Conservation (phyloP, 768 basidiomycete species). For the Pisolithus marmoratus region DNA sequence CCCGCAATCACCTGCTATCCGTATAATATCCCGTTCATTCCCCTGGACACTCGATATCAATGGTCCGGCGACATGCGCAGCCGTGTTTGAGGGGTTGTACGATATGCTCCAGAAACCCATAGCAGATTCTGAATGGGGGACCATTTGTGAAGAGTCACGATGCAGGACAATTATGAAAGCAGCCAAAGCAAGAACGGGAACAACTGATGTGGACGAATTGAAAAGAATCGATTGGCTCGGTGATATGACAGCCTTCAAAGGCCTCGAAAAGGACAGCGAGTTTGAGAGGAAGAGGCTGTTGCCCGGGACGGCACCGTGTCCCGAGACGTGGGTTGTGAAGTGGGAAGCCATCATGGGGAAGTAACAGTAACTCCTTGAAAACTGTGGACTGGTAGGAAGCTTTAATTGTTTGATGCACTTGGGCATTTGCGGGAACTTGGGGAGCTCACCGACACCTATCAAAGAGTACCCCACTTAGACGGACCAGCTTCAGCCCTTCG, state of each 20-base stretch:
- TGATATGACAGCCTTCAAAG: conserved; percentile 51
- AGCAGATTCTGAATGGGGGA: conserved; percentile 66
- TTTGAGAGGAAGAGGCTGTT: conserved; percentile 46
- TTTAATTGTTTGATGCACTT: too few species aligned
- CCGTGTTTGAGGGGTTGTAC: conserved; percentile 51
- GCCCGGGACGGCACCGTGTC: conserved; percentile 35
- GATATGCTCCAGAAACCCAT: conserved; percentile 46
- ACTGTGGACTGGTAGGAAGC: too few species aligned
- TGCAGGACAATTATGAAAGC: conserved; percentile 45
- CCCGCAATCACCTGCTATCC: conserved; percentile 31
- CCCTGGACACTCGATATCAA: conserved; percentile 62
- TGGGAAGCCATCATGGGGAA: conserved; percentile 30
- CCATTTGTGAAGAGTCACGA: conserved; percentile 41
- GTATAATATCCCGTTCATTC: conserved; percentile 56
- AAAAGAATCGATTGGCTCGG: conserved; percentile 65
- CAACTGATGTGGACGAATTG: conserved; percentile 30
- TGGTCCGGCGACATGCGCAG: conserved; percentile 41
- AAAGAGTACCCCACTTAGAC: too few species aligned
- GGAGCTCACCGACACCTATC: too few species aligned
- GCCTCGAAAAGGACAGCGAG: conserved; percentile 55
- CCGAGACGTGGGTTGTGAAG: conserved; percentile 59
- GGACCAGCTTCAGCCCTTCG: too few species aligned
- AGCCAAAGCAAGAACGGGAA: conserved; percentile 42
- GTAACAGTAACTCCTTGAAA: too few species aligned
- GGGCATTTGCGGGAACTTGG: too few species aligned